These are phyloP conservation scores for Xylaria sp. DNA, from an alignment of 495 filamentous ascomycete genomes.

Conservation along the genomic window DNA sequence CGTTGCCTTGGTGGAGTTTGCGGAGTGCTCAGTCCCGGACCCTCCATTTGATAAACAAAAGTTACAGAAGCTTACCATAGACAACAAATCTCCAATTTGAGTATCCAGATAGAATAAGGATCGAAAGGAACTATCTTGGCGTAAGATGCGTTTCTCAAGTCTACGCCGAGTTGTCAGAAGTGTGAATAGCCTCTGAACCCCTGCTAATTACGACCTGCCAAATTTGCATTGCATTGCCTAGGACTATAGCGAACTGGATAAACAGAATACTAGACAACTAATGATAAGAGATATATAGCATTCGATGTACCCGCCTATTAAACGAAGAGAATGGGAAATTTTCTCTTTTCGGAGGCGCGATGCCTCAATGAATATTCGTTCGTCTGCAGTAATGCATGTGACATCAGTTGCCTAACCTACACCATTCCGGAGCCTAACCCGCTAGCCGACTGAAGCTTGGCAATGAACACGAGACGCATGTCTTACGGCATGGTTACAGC, in stretches of 20 bases:
- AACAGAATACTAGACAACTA: neutral
- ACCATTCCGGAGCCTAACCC: neutral
- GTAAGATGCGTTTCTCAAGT: neutral
- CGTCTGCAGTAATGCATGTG: neutral
- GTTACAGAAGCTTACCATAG: neutral
- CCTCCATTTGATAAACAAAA: neutral
- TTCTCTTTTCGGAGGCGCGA: neutral
- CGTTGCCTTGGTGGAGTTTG: slow-evolving; percentile 14
- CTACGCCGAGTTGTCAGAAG: neutral
- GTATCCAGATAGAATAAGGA: neutral
- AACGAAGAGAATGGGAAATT: neutral
- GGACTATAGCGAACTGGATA: neutral
- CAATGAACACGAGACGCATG: slow-evolving; percentile 24
- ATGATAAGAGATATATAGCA: neutral
- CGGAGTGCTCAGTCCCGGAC: neutral
- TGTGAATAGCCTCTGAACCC: neutral
- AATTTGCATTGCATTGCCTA: neutral
- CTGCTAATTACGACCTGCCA: neutral
- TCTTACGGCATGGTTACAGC: slow-evolving; percentile 6
- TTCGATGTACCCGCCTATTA: neutral
- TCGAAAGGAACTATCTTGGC: neutral
- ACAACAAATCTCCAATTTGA: neutral
- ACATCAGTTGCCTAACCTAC: neutral
- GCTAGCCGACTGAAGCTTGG: slow-evolving; percentile 3
- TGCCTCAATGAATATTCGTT: neutral